phyloP scores from a whole-genome alignment of 78 protist genomes.

The Dictyostelium purpureum region DNA sequence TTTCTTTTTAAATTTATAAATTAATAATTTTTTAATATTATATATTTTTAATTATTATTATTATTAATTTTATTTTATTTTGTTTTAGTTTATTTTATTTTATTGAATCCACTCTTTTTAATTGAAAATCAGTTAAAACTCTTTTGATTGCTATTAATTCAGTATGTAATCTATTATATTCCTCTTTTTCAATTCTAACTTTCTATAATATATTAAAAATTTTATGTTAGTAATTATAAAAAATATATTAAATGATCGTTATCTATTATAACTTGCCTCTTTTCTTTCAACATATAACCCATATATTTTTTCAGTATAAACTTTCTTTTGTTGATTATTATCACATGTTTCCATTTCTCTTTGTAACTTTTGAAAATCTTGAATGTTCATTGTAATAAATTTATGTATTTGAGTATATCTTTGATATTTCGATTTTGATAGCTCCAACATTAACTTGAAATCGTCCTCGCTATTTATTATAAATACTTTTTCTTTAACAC shows the following conservation, averaged over 20 bases:
- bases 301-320: not conserved
- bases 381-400: not conserved
- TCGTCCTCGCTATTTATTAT: conserved; percentile 1
- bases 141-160: conserved; percentile 27
- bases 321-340: not conserved
- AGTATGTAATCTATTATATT: conserved; percentile 23
- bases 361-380: conserved; percentile 9
- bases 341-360: not conserved
- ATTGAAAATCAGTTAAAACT: conserved; percentile 12
- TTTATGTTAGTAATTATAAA: not conserved
- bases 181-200: conserved; percentile 17
- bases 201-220: not conserved
- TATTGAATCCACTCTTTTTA: not conserved
- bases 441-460: not conserved
- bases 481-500: not conserved
- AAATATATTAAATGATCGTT: too few species aligned
- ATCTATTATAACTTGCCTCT: not conserved
- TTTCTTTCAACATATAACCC: conserved; percentile 6
- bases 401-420: conserved; percentile 32
- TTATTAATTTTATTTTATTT: too few species aligned
- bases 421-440: conserved; percentile 10
- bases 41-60: too few species aligned
- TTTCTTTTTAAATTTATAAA: too few species aligned
- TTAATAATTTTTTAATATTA: too few species aligned
- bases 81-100: not conserved